Base-by-base conservation (phyloP, 1,284 basidiomycete genomes). In the Leccinum subrobustum region DNA sequence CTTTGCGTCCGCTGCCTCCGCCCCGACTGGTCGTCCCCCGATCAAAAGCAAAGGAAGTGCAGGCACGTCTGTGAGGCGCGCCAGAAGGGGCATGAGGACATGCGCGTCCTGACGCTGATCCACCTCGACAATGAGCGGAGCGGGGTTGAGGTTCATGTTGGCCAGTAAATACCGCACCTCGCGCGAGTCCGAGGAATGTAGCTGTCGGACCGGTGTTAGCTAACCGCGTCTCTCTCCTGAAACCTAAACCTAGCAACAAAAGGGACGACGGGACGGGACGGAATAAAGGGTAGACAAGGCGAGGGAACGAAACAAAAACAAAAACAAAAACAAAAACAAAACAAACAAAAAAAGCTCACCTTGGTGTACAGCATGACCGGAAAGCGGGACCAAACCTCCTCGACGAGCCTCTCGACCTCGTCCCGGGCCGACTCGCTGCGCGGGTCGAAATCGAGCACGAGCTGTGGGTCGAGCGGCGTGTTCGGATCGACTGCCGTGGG, bases 381-480 rank as follows among this genome's bases (percentile, higher is more conserved):
- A 71, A 92, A 88, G 54, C 84, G 79, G 6, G 80, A 69, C 89
- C 92, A 93, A 20, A 88, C 83, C 29, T 85, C 82, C 3, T 81
- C 75, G 25, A 87, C 79, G 70, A 86, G 78, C 2, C 75, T 78
- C 57, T 77, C 70, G 39, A 88, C 81, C 66, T 90, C 87, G 52
- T 84, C 80, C 8, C 78, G 76, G 1, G 85, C 84, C 12, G 81
- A 80, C 5, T 77, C 74, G 53, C 80, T 77, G 12, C 86, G 80
- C 0, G 89, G 88, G 73, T 95, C 91, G 72, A 95, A 95, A 69
- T 92, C 93, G 58, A 95, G 81, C 11, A 95, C 82, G 57, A 92
- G 81, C 63, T 88, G 81, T 2, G 92, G 91, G 71, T 93, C 89
- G 60, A 95, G 83, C 0, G 91, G 84, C 18, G 70, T 64, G 5